Evolutionary conservation across 805 yeast genomes (phyloP).

Genomic region (Jamesozyma piceae): DNA sequence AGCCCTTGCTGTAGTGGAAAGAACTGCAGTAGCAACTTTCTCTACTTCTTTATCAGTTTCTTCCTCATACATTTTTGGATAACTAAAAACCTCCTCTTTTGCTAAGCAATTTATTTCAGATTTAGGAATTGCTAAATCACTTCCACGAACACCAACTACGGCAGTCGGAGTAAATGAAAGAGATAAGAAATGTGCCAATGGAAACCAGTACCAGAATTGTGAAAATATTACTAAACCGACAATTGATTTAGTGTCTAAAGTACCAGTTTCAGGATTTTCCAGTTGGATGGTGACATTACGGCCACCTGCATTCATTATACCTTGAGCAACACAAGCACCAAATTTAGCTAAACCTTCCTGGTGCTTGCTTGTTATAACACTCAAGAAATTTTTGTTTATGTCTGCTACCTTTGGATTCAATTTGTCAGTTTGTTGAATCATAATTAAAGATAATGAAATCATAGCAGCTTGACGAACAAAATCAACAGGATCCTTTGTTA

Average conservation of each 20-base stretch:
- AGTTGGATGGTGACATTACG: slow-evolving; percentile 90
- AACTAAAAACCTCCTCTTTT: slow-evolving; percentile 69
- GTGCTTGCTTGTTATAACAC: slow-evolving; percentile 74
- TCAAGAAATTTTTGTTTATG: slow-evolving; percentile 63
- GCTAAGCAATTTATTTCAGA: slow-evolving; percentile 74
- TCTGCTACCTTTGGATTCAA: slow-evolving; percentile 71
- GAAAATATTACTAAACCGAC: slow-evolving; percentile 84
- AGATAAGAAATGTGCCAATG: slow-evolving; percentile 84
- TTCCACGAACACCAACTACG: slow-evolving; percentile 67
- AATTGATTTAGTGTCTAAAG: slow-evolving; percentile 81
- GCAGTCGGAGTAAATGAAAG: slow-evolving; percentile 90
- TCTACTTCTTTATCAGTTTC: slow-evolving; percentile 75
- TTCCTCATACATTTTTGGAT: slow-evolving; percentile 82
- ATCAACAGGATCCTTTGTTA: slow-evolving; percentile 88
- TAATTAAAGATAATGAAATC: slow-evolving; percentile 83
- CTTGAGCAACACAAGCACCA: slow-evolving; percentile 95
- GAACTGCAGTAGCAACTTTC: slow-evolving; percentile 83
- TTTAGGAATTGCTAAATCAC: slow-evolving; percentile 78
- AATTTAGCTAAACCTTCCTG: slow-evolving; percentile 96
- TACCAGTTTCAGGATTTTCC: slow-evolving; percentile 81
- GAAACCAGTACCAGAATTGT: slow-evolving; percentile 99
- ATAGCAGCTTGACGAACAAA: slow-evolving; percentile 97
- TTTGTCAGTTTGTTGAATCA: slow-evolving; percentile 80
- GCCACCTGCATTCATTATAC: slow-evolving; percentile 97
- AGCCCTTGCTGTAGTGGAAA: slow-evolving; percentile 91